These are phyloP conservation scores for Suillus subluteus DNA, from an alignment of 768 basidiomycete species.

Conservation along the genomic window DNA sequence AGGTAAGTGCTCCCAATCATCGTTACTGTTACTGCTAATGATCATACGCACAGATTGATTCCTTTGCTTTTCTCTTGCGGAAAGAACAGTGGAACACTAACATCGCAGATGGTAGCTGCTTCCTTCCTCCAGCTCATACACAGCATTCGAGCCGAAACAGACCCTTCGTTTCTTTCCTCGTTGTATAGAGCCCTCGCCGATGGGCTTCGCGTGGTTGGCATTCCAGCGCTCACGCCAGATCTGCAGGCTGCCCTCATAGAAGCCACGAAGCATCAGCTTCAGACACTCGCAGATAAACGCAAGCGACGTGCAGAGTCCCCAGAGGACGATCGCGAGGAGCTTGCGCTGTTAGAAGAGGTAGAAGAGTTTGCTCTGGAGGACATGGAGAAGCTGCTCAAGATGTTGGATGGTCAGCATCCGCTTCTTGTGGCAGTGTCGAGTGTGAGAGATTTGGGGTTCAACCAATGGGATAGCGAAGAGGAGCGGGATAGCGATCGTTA, in stretches of 20 bases:
- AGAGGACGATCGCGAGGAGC: slow-evolving; percentile 66
- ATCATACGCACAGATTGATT: slow-evolving; percentile 52
- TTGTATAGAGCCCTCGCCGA: slow-evolving; percentile 74
- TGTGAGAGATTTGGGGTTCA: slow-evolving; percentile 70
- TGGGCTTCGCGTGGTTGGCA: slow-evolving; percentile 60
- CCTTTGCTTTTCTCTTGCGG: slow-evolving; percentile 74
- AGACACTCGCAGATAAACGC: slow-evolving; percentile 67
- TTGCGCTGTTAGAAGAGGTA: slow-evolving; percentile 77
- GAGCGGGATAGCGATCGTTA: slow-evolving; percentile 39
- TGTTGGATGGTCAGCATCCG: slow-evolving; percentile 63
- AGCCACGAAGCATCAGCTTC: slow-evolving; percentile 73
- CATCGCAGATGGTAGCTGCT: slow-evolving; percentile 68
- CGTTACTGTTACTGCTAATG: neutral
- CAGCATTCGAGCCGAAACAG: slow-evolving; percentile 67
- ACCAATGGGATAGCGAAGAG: slow-evolving; percentile 51
- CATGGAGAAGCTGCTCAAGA: slow-evolving; percentile 64
- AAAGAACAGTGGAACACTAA: slow-evolving; percentile 65
- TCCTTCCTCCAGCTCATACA: slow-evolving; percentile 67
- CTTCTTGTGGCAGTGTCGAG: slow-evolving; percentile 71
- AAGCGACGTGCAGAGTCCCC: slow-evolving; percentile 52
- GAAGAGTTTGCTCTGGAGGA: slow-evolving; percentile 84
- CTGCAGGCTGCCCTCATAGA: slow-evolving; percentile 60
- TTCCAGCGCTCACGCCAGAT: slow-evolving; percentile 54
- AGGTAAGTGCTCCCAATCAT: slow-evolving; percentile 48
- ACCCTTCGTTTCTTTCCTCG: slow-evolving; percentile 77